Base-by-base conservation (phyloP, 108 stramenopile genomes). In the Nitzschia inconspicua region DNA sequence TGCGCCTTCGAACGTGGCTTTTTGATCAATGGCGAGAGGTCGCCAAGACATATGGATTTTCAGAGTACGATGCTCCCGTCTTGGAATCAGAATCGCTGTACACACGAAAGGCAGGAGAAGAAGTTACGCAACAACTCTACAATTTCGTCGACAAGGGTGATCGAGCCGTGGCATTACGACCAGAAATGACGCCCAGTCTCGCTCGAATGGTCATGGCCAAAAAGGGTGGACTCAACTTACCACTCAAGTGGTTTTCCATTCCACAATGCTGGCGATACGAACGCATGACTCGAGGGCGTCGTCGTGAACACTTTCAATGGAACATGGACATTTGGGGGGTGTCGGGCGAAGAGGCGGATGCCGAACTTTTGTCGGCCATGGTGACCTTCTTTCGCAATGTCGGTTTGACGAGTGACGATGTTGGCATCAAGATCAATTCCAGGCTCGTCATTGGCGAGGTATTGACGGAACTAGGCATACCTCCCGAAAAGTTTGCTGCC, bases 231-330 rank as follows among this genome's bases (percentile, higher is more conserved):
- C 64, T 96, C 43, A 72, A 84, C 16, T 63, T 98, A 2, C 98
- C 98, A 0, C 68, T 98, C 26, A 98, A 98, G 63, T 98, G 96
- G 96, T 97, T 86, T 67, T 89, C 89, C 10, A 85, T 97, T 43
- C 98, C 98, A 18, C 96, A 97, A 66, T 95, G 94, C 66, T 95
- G 94, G 94, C 64, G 97, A 46, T 98, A 98, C 65, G 98, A 98
- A 62, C 86, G 98, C 11, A 98, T 94, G 94, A 98, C 98, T 10
- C 66, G 98, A n/a, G 98, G 97, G 16, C 83, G 97, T 26, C 67
- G 96, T 37, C 76, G 98, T 44, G 98, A 98, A 67, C 98, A 98
- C 66, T 98, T 93, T 72, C 98, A 98, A 78, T 98, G 96, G 98
- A 98, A 98, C 75, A 77, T 96, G 93, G 94, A 93, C 71, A 76